A percentile compares a stretch with the other conserved stretches of the same genome.
phyloP scores from a whole-genome alignment of 75 land plant genomes.

The Chamaecyparis obtusa region DNA sequence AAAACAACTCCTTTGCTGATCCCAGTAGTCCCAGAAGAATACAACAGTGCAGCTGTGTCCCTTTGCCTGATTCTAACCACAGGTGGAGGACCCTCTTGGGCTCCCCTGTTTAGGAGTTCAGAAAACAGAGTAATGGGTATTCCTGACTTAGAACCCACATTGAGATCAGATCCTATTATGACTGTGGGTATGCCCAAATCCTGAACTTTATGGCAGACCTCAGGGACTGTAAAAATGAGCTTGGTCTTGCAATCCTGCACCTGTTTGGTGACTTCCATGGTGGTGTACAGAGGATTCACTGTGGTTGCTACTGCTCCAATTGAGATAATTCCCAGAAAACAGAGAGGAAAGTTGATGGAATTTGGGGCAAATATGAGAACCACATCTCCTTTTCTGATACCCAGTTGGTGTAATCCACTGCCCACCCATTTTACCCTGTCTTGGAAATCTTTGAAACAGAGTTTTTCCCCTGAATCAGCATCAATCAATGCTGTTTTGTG shows the following conservation, averaged over 20 bases:
- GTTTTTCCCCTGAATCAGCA: conserved; percentile 36
- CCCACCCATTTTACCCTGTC: conserved; percentile 21
- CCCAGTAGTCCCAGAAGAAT: too few relatives aligned
- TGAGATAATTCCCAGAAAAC: conserved; percentile 41
- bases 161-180: conserved; percentile 7
- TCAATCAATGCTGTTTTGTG: conserved; percentile 47
- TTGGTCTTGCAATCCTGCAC: conserved; percentile 38
- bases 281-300: conserved; percentile 65
- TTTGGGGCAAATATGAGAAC: conserved; percentile 61
- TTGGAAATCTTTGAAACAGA: conserved; percentile 36
- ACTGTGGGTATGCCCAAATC: conserved; percentile 25
- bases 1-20: too few relatives aligned
- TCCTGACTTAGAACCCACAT: not conserved
- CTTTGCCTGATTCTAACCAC: too few relatives aligned
- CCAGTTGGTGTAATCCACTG: conserved; percentile 22
- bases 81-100: too few relatives aligned
- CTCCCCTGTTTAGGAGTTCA: not conserved
- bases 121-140: not conserved
- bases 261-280: conserved; percentile 49
- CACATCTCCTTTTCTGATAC: conserved; percentile 51
- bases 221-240: conserved; percentile 53
- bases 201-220: conserved; percentile 38
- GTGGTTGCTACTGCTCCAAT: conserved; percentile 65
- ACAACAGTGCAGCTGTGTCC: too few relatives aligned
- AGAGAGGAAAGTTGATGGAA: conserved; percentile 38